A percentile compares a stretch with the other conserved stretches of the same genome.
Conservation (phyloP, 2,329 filamentous ascomycete species). For the Fusarium sp. region DNA sequence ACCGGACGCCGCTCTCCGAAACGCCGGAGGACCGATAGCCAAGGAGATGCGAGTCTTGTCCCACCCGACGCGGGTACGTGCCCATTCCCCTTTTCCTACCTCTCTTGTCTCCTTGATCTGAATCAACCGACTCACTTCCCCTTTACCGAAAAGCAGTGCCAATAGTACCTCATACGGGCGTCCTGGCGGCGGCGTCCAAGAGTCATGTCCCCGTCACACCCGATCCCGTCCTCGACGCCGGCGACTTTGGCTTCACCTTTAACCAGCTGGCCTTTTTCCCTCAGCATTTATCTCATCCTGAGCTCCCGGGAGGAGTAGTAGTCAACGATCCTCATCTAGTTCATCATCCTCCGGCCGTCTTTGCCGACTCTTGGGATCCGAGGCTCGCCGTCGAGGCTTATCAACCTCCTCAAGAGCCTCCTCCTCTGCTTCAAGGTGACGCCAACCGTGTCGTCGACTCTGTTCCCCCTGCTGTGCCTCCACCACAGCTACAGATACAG, state of each 20-base stretch:
- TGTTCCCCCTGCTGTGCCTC: conserved; percentile 25
- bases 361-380: conserved; percentile 43
- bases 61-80: conserved; percentile 53
- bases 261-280: conserved; percentile 49
- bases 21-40: conserved; percentile 50
- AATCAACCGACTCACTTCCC: conserved; percentile 41
- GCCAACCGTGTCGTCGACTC: conserved; percentile 1
- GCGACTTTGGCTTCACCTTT: conserved; percentile 53
- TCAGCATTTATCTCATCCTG: conserved; percentile 48
- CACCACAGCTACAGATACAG: neutral
- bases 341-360: conserved; percentile 24
- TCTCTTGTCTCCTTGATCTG: conserved; percentile 12
- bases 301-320: conserved; percentile 25
- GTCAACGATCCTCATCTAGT: conserved; percentile 5
- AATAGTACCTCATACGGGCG: conserved; percentile 44
- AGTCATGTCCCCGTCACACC: conserved; percentile 46
- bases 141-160: conserved; percentile 43
- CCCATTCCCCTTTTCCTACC: conserved; percentile 9
- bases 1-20: conserved; percentile 51
- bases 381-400: conserved; percentile 24
- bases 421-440: conserved; percentile 26
- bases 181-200: conserved; percentile 33
- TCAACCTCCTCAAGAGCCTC: conserved; percentile 19
- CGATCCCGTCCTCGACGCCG: conserved; percentile 46
- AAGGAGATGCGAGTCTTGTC: conserved; percentile 47